Evolutionary conservation across 768 basidiomycete species (phyloP).

Genomic region (Ramaria sp.): DNA sequence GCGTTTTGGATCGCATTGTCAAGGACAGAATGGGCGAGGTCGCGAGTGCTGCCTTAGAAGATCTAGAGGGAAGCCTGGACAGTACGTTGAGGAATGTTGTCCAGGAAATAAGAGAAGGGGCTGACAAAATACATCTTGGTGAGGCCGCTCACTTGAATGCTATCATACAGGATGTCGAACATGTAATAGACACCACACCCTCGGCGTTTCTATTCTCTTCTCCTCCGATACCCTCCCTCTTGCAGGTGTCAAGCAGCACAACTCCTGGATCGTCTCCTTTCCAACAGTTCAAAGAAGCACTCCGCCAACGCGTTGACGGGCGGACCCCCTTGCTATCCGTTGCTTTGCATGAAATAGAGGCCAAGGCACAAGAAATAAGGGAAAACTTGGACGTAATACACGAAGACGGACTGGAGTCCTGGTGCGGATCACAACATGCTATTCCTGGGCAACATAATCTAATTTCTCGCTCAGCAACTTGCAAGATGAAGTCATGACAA

Average conservation of each 20-base stretch:
- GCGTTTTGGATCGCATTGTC: conserved; percentile 42
- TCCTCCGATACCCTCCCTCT: conserved; percentile 33
- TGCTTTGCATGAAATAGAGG: conserved; percentile 48
- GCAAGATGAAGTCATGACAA: conserved; percentile 28
- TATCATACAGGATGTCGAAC: not conserved
- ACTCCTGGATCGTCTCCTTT: conserved; percentile 34
- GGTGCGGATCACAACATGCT: conserved; percentile 25
- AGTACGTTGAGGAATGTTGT: conserved; percentile 21
- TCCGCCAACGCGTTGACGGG: conserved; percentile 54
- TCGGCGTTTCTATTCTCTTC: conserved; percentile 46
- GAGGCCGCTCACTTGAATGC: not conserved
- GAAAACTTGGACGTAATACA: conserved; percentile 44
- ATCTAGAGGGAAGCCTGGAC: conserved; percentile 34
- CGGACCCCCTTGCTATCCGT: conserved; percentile 52
- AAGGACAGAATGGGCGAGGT: conserved; percentile 43
- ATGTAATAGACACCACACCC: conserved; percentile 36
- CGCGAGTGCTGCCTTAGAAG: conserved; percentile 43
- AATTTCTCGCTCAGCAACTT: conserved; percentile 25
- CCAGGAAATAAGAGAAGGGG: conserved; percentile 20
- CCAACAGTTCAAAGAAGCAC: conserved; percentile 45
- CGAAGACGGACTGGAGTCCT: conserved; percentile 29
- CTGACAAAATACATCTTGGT: conserved; percentile 22
- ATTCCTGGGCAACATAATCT: not conserved
- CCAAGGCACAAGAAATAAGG: conserved; percentile 44
- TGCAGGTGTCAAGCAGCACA: conserved; percentile 26